phyloP scores from a whole-genome alignment of 441 rosid species.

The Cnidoscolus chayamansa region DNA sequence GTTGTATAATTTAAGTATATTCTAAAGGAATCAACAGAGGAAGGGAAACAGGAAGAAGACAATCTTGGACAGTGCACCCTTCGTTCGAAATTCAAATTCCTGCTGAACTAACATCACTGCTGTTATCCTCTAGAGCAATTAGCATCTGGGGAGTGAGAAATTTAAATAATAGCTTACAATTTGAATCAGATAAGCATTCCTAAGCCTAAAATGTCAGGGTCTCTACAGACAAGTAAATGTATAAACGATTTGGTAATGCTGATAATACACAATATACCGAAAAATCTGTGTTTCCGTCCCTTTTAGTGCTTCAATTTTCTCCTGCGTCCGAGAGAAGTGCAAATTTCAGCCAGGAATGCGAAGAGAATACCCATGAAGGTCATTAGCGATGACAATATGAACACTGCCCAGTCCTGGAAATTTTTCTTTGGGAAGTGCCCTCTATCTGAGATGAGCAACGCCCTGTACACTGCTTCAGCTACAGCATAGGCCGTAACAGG shows the following conservation, averaged over 20 bases:
- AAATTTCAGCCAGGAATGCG: conserved; percentile 41
- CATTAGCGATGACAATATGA: conserved; percentile 35
- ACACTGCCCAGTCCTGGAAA: conserved; percentile 34
- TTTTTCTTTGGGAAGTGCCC: conserved; percentile 41
- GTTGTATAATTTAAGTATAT: too few species aligned
- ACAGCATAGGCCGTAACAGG: conserved; percentile 49
- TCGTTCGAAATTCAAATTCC: too few species aligned
- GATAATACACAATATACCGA: background rate
- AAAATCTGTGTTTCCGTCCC: background rate
- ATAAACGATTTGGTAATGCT: background rate
- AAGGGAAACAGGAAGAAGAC: too few species aligned
- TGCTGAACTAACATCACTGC: too few species aligned
- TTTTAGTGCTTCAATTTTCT: conserved; percentile 23
- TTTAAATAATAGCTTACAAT: too few species aligned
- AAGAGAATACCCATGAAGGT: conserved; percentile 38
- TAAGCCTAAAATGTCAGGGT: background rate
- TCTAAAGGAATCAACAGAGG: too few species aligned
- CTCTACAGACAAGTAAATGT: background rate
- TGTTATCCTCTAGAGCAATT: too few species aligned
- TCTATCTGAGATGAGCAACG: conserved; percentile 53
- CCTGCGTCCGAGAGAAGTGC: conserved; percentile 39
- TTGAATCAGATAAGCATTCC: background rate
- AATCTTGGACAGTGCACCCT: too few species aligned
- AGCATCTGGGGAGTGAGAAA: too few species aligned
- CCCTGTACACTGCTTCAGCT: conserved; percentile 49